Percentiles rank a stretch among this genome's conserved stretches.
Conservation (phyloP, 345 rosid species). For the Geranium rotundifolium region DNA sequence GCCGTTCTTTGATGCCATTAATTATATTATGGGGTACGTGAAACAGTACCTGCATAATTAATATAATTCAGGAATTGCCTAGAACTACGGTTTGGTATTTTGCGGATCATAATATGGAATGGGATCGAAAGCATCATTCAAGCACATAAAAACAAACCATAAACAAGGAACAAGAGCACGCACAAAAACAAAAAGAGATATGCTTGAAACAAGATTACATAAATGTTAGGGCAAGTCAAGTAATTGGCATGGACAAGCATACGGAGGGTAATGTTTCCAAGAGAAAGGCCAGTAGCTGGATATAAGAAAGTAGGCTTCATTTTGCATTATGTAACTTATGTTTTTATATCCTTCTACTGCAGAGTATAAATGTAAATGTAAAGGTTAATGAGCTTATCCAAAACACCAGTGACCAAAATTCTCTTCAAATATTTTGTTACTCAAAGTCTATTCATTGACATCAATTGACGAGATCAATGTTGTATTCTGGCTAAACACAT, state of each 20-base stretch:
- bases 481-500: too few relatives aligned
- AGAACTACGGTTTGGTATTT: neutral
- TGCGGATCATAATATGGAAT: neutral
- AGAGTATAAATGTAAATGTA: neutral
- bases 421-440: too few relatives aligned
- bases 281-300: neutral
- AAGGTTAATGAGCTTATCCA: neutral
- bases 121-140: neutral
- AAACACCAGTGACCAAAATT: neutral
- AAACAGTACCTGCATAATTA: conserved; percentile 23
- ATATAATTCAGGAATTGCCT: conserved; percentile 1
- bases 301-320: neutral
- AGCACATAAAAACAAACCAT: neutral
- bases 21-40: conserved; percentile 16
- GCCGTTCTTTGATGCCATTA: conserved; percentile 5
- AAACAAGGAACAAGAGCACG: neutral
- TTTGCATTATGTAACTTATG: neutral
- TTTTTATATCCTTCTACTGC: too few relatives aligned
- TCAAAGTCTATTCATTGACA: too few relatives aligned
- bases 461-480: too few relatives aligned
- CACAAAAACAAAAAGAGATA: too few relatives aligned
- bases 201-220: neutral
- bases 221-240: neutral
- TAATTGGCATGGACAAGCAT: too few relatives aligned
- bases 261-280: neutral